phyloP scores from a whole-genome alignment of 768 basidiomycete genomes.

The Amanita phalloides region DNA sequence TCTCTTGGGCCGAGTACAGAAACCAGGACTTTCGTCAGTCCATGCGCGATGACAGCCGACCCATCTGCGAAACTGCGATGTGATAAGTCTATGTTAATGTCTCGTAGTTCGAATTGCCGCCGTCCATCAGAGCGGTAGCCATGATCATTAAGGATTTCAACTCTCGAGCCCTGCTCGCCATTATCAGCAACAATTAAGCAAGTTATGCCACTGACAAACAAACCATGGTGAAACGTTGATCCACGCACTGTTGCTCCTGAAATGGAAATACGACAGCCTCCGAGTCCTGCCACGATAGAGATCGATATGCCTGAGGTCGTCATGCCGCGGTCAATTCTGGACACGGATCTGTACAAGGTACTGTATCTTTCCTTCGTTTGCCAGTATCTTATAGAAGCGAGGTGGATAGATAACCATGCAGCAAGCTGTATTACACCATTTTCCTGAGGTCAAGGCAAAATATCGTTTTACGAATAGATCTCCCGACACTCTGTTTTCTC shows the following conservation, averaged over 20 bases:
- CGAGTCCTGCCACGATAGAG: conserved; percentile 18
- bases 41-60: conserved; percentile 74
- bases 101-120: conserved; percentile 84
- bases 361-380: neutral
- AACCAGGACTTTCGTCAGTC: conserved; percentile 80
- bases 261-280: neutral
- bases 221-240: neutral
- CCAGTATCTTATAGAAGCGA: conserved; percentile 1
- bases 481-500: conserved; percentile 51
- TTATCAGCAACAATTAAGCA: neutral
- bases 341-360: conserved; percentile 94
- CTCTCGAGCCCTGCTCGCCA: conserved; percentile 6
- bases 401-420: conserved; percentile 84
- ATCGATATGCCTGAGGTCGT: conserved; percentile 19
- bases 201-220: neutral
- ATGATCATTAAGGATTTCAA: conserved; percentile 77
- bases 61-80: conserved; percentile 77
- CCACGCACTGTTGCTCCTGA: neutral
- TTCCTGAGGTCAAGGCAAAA: conserved; percentile 56
- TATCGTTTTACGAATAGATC: conserved; percentile 82
- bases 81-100: conserved; percentile 68
- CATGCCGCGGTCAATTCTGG: conserved; percentile 56
- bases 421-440: conserved; percentile 74
- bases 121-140: conserved; percentile 89
- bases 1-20: conserved; percentile 92